Base-by-base conservation (phyloP, 23 red algal genomes). In the Agarophyton chilense region DNA sequence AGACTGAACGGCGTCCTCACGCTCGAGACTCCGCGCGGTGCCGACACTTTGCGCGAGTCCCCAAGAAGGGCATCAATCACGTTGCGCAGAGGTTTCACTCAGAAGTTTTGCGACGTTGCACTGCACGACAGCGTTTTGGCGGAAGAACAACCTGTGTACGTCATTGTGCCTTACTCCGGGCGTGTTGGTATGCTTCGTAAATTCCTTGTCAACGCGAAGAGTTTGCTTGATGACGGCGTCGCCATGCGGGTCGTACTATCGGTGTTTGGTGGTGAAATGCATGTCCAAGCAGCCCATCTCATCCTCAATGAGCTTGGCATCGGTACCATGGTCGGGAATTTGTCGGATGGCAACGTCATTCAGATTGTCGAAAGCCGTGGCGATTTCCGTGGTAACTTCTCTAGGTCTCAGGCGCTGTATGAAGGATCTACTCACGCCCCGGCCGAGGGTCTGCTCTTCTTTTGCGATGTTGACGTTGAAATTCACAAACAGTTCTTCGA, bases 391-490 rank as follows among this genome's bases (percentile, higher is more conserved):
- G 86, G 86, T 25, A 80, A 80, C 26, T 90, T 90, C 56, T 90
- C 86, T 29, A 57, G 86, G 25, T 24, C 86, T 38, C 25, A 52
- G 35, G 86, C 86, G 9, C 21, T 90, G 19, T 62, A 46, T 50
- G 86, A 61, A 34, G 86, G 86, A 26, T 25, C 86, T 18, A 65
- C n/a, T 28, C 57, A 67, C 4, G 86, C 52, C 18, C 72, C 86
- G 5, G 31, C 72, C 4, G 86, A 90, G 45, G 86, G 36, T n/a
- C 55, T 90, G 25, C 41, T 90, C 50, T 90, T 90, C 49, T 90
- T 72, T 33, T 78, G 73, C 25, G 86, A 90, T 71, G 86, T 90
- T 26, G 86, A 90, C 86, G 66, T 90, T 50, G 33, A 61, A 39
- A 79, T 78, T 34, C 2, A 38, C 29, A 71, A 44, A 18, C 24